Evolutionary conservation across 78 protist genomes (phyloP), one percentile per base, ranked within the genome.

Genomic region (Dictyostelium firmibasis): DNA sequence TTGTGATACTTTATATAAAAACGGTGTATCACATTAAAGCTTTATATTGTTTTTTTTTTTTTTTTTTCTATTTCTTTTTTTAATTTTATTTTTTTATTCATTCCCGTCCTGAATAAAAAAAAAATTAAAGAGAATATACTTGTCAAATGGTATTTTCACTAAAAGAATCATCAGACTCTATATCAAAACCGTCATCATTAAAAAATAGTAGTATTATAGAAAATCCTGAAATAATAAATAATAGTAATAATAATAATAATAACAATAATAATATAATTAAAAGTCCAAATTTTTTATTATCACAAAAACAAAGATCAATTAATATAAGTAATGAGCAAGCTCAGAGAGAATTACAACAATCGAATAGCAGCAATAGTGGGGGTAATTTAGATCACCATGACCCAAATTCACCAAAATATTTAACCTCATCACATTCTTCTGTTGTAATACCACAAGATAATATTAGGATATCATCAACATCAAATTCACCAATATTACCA

Each of bases 391-490:
- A 57, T 5, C 67, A 57, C 9, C 67, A 27, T 57, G 62, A 79
- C 25, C 86, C 50, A 57, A 78, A 87, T 43, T 87, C 93, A 41
- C 93, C 93, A 60, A 87, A 78, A 44, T 87, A 77, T 78, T 36
- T 87, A 36, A 31, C 75, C 3, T 77, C 93, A 5, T 57, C 93
- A 4, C 93, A 87, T n/a, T 57, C 67, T 29, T 31, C 79, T 16
- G 43, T 72, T 72, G 43, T 72, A 13, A 72, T 72, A 72, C 79
- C 79, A 72, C 75, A 67, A 67, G 67, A 57, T 57, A 57, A 1
- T 20, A 57, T 57, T 20, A 57, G 67, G 6, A 57, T 6, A 57
- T 44, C 78, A 31, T 31, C 44, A 33, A 72, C 44, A 16, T 18
- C 47, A 3, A 20, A 31, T 27, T 70, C 81, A 29, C 82, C 83